Base-by-base conservation (phyloP, 805 yeast genomes). In the Wickerhamomyces ciferrii region DNA sequence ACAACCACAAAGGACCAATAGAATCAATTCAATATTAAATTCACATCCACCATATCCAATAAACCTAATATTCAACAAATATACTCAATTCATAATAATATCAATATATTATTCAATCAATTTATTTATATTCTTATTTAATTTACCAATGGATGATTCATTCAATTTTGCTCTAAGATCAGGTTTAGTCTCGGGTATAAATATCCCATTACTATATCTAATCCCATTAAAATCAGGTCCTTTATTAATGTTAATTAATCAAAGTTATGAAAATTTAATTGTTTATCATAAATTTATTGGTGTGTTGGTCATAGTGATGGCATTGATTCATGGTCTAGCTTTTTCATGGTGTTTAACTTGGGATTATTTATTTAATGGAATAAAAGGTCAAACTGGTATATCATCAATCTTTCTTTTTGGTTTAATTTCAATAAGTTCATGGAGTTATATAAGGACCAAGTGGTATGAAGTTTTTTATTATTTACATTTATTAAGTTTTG, bases 191-290 rank as follows among this genome's bases (percentile, higher is more conserved):
- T 52, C 61, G 2, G 55, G 53, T 1, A 51, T 59, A 11, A 60
- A 60, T n/a, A 32, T 60, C 7, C 62, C 63, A 7, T 27, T 60
- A 35, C 29, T 60, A n/a, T 58, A 58, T 45, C 41, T 60, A 17
- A 43, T 60, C 7, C 63, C 63, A 2, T 41, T 60, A 23, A 60
- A 60, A 24, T 46, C 54, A 5, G 60, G 63, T 2, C 56, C 60
- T 0, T 43, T 60, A 23, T 41, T 56, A 7, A 48, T 51, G 9
- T 24, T 60, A 24, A 38, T 50, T 9, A 42, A 48, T 15, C 43
- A 44, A 20, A 53, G 60, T 17, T 60, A 60, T 37, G 62, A 60
- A 39, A 52, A 50, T 20, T 43, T 60, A 15, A 36, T 60, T 2
- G 42, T 55, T 5, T 58, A 54, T 29, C 63, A 60, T 44, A 60